Base-by-base conservation (phyloP, 768 basidiomycete genomes). In the Macrolepiota dolichaula region DNA sequence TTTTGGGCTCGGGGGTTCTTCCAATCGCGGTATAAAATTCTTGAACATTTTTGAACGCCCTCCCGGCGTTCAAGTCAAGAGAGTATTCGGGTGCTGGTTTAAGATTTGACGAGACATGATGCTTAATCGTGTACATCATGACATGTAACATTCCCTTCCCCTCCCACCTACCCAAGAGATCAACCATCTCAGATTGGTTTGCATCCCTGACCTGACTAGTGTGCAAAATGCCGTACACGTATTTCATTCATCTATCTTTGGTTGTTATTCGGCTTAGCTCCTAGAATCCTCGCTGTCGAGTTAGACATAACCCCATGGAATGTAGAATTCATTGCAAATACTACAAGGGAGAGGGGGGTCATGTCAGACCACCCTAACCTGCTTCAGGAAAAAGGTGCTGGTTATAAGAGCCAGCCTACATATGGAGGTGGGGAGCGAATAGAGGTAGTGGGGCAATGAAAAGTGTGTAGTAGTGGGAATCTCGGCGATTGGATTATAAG, bases 241-340 rank as follows among this genome's bases (percentile, higher is more conserved):
- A 61, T 64, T 51, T 67, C 63, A 63, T 67, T 61, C 63, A 51
- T 55, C 66, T 65, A 69, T 70, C 57, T 68, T 65, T 64, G 65
- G 62, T 63, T 61, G 64, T 67, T 71, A 67, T 70, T 73, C 71
- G 73, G 72, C 59, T 64, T 53, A 51, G 59, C 15, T n/a, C 17
- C 24, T 17, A 59, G 10, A 32, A 61, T 61, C 52, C 19, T 51
- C 13, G 46, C 52, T 49, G 52, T 61, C 53, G 54, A 47, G 19
- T 49, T 32, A 17, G 29, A 51, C 54, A 10, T 49, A 51, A 50
- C 61, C 61, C 61, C 54, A 55, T 55, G 46, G 32, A 51, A 55
- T 56, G 55, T 12, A 54, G 32, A 46, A 46, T 60, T 50, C 40
- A 51, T 58, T 52, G 38, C 51, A n/a, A 53, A 17, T 60, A 38